Evolutionary conservation across 225 moss, liverwort and hornwort genomes (phyloP).

Genomic region (Physcomitrium patens): DNA sequence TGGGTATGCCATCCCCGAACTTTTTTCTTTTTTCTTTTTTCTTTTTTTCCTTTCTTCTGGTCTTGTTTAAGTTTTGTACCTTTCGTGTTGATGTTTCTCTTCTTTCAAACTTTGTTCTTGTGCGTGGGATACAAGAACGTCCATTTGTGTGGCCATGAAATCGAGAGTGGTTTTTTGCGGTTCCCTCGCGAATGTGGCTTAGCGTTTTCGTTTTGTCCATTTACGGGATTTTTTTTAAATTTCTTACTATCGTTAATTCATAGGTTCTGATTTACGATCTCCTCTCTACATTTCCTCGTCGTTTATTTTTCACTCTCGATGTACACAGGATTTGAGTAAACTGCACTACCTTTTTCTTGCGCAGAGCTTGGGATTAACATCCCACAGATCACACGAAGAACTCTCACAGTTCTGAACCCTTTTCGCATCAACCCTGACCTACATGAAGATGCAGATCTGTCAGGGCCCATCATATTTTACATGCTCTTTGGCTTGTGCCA

Average conservation of each 20-base stretch:
- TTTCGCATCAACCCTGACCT: slow-evolving; percentile 84
- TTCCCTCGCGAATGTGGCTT: too few relatives aligned
- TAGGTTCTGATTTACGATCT: background rate
- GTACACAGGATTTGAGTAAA: background rate
- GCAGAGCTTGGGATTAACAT: slow-evolving; percentile 96
- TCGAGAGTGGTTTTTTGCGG: too few relatives aligned
- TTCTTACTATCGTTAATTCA: background rate
- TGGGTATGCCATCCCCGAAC: slow-evolving; percentile 1
- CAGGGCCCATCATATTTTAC: slow-evolving; percentile 88
- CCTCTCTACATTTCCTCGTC: background rate
- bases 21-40: background rate
- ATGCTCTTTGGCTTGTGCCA: slow-evolving; percentile 86
- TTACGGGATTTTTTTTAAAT: too few relatives aligned
- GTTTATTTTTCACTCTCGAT: background rate
- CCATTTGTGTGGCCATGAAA: too few relatives aligned
- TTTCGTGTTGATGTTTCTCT: too few relatives aligned
- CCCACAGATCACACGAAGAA: slow-evolving; percentile 76
- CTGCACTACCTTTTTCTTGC: slow-evolving; percentile 6
- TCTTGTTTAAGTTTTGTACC: too few relatives aligned
- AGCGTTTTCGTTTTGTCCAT: too few relatives aligned
- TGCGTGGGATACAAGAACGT: too few relatives aligned
- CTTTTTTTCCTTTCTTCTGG: too few relatives aligned
- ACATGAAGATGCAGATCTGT: slow-evolving; percentile 93
- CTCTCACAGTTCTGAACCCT: slow-evolving; percentile 82
- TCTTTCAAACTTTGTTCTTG: too few relatives aligned